phyloP scores from a whole-genome alignment of 2,329 filamentous ascomycete species.

The Pseudonectria buxi region DNA sequence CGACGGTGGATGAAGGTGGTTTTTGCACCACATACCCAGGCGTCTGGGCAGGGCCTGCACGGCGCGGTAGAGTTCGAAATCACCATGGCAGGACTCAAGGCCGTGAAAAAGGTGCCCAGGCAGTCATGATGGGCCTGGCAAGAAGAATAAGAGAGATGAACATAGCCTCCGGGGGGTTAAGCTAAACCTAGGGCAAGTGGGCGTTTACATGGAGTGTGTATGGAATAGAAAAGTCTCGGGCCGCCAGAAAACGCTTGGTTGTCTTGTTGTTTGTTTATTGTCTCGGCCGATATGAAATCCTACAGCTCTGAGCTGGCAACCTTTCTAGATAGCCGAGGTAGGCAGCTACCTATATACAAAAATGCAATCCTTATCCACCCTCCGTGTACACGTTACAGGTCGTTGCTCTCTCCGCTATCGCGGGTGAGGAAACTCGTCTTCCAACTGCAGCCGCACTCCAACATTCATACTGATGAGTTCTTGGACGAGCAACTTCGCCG shows the following conservation, averaged over 20 bases:
- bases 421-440: conserved; percentile 82
- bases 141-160: too few relatives aligned
- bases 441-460: conserved; percentile 81
- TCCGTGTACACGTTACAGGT: neutral
- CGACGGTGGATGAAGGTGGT: conserved; percentile 80
- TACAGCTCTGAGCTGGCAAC: too few relatives aligned
- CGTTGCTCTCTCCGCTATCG: conserved; percentile 19
- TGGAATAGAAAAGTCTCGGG: too few relatives aligned
- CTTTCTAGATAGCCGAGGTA: too few relatives aligned
- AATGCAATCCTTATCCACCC: conserved; percentile 1
- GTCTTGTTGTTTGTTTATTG: too few relatives aligned
- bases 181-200: too few relatives aligned
- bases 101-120: conserved; percentile 12
- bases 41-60: conserved; percentile 40
- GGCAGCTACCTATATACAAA: neutral
- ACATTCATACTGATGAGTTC: conserved; percentile 98
- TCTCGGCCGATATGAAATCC: too few relatives aligned
- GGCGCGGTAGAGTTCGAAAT: conserved; percentile 69
- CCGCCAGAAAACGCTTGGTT: too few relatives aligned
- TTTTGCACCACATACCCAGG: conserved; percentile 70
- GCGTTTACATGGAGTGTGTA: too few relatives aligned
- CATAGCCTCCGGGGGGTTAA: too few relatives aligned
- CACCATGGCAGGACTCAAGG: conserved; percentile 54
- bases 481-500: conserved; percentile 91
- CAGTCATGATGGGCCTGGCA: too few relatives aligned